Base-by-base conservation (phyloP, 1,284 basidiomycete species). In the Phylloporus sp. region DNA sequence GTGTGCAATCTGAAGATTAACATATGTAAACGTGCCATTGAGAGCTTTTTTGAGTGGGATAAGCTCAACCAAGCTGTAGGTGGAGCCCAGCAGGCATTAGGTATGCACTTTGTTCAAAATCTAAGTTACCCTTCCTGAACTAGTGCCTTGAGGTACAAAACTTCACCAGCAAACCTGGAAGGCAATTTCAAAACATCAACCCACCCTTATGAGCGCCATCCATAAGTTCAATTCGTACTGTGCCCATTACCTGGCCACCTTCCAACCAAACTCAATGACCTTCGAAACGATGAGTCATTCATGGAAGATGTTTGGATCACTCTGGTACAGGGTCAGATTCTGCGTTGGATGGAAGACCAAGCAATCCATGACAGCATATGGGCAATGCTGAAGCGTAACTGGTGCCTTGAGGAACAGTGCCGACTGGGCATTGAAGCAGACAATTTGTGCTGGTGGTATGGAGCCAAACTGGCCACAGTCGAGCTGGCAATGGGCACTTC, bases 301-400 rank as follows among this genome's bases (percentile, higher is more conserved):
- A 74, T 80, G 69, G 69, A 80, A 55, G 80, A 82, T 63, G 72
- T 82, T 0, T 82, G 81, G 80, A 74, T 80, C 17, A 66, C 70
- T 0, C 71, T 63, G 0, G 53, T 69, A 2, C 18, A 56, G 2
- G 67, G 58, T 0, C 28, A 60, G 4, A 44, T 65, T 15, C 80
- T 76, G 1, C 60, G 61, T 2, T 81, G 79, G 80, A 69, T 81
- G 0, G 67, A 76, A 24, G 76, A 81, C 58, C 17, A 49, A 0
- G 59, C 72, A 12, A 68, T 79, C 2, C 69, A 71, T 0, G 54
- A 74, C 7, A 77, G 78, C 0, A 80, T 80, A 13, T 56, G 68
- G 0, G 75, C 73, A 0, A 66, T 79, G 42, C 70, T 78, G 1
- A 70, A 71, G 37, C 2, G 62, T 0, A 74, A 79, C 32, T 55